A percentile compares a stretch with the other conserved stretches of the same genome.
phyloP scores from a whole-genome alignment of 192 early-diverging fungal species.

The Endogone sp. region DNA sequence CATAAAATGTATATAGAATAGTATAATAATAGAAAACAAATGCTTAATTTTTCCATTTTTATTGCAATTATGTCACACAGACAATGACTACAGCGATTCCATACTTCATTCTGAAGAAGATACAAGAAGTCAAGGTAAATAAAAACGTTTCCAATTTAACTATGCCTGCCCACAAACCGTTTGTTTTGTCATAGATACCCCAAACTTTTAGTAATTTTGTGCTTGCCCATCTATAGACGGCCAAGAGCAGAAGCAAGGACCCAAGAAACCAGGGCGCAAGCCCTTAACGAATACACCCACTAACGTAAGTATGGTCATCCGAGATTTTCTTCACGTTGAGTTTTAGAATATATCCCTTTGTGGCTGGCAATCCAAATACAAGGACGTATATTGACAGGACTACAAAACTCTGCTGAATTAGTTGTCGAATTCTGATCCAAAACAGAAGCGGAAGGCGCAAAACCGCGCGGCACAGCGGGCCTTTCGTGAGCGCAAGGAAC shows the following conservation, averaged over 20 bases:
- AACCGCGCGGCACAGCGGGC: slow-evolving; percentile 45
- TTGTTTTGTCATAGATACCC: no score
- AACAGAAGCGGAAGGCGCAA: slow-evolving; percentile 35
- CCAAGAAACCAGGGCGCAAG: not conserved
- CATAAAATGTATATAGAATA: not conserved
- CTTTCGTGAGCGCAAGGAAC: slow-evolving; percentile 85
- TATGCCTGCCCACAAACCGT: no score
- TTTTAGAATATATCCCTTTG: not conserved
- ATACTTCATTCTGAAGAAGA: not conserved
- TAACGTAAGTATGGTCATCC: not conserved
- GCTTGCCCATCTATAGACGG: not conserved
- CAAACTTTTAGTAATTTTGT: not conserved
- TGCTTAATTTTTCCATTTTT: not conserved
- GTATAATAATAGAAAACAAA: not conserved
- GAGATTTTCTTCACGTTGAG: not conserved
- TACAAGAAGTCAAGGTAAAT: not conserved
- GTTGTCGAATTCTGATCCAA: slow-evolving; percentile 17
- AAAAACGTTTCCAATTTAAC: not conserved
- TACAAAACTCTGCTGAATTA: not conserved
- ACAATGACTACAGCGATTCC: not conserved
- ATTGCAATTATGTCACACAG: no score
- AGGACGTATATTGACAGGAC: not conserved
- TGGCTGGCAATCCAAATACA: not conserved
- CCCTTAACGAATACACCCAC: not conserved
- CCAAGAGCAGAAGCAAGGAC: not conserved